Conservation (phyloP, 1,284 basidiomycete species). For the Neolentinus lepideus region DNA sequence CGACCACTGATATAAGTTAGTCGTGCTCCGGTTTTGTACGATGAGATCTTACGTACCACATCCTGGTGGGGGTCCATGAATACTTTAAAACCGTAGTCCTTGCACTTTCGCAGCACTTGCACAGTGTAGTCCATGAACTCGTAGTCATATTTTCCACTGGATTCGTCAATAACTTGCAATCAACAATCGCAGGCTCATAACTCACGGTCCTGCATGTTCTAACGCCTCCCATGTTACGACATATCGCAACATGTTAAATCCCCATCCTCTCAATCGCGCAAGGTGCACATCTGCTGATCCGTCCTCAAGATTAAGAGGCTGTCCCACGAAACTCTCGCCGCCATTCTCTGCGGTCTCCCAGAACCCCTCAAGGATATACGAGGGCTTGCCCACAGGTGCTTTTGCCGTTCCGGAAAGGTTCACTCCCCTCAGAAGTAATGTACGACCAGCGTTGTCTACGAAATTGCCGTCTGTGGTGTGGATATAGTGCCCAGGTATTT, state of each 20-base stretch:
- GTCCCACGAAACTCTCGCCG: conserved; percentile 64
- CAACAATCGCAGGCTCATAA: conserved; percentile 16
- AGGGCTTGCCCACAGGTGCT: conserved; percentile 68
- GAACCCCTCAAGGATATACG: conserved; percentile 68
- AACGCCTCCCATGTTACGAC: conserved; percentile 93
- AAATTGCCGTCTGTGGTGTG: conserved; percentile 74
- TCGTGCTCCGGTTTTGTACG: conserved; percentile 5
- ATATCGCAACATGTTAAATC: conserved; percentile 91
- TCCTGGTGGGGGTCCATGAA: conserved; percentile 98
- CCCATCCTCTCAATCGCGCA: conserved; percentile 83
- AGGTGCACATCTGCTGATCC: conserved; percentile 88
- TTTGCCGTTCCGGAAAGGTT: conserved; percentile 91
- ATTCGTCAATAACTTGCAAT: neutral
- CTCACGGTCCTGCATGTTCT: conserved; percentile 92
- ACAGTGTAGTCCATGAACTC: conserved; percentile 93
- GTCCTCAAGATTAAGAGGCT: conserved; percentile 79
- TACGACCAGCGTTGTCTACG: conserved; percentile 79
- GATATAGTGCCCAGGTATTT: conserved; percentile 33
- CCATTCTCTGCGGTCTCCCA: conserved; percentile 84
- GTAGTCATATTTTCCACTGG: conserved; percentile 83
- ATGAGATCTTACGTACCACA: conserved; percentile 51
- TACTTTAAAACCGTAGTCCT: conserved; percentile 90
- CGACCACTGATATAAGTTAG: conserved; percentile 67
- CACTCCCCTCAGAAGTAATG: conserved; percentile 84
- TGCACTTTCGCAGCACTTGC: conserved; percentile 82